Evolutionary conservation across 2,329 filamentous ascomycete species (phyloP).

Genomic region (Diaporthe sp.): DNA sequence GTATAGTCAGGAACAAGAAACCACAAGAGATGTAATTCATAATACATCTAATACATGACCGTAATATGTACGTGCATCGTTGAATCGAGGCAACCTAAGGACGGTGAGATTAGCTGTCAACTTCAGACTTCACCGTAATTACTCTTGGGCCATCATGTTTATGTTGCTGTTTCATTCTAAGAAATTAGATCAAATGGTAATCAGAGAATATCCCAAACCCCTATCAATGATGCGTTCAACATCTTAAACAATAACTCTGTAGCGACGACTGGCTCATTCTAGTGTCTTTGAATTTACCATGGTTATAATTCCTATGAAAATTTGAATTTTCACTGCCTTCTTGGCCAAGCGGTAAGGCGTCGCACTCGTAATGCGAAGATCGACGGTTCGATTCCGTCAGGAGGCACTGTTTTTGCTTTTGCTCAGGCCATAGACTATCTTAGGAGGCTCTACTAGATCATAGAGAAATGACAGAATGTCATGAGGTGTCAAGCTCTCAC

Average conservation of each 20-base stretch:
- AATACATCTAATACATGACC: neutral
- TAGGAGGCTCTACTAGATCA: neutral
- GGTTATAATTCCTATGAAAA: fast-evolving
- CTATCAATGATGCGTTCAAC: neutral
- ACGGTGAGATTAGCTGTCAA: neutral
- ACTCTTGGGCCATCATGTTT: neutral
- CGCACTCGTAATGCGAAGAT: conserved; percentile 43
- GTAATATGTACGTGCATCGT: neutral
- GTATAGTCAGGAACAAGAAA: too few relatives aligned
- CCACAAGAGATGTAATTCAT: too few relatives aligned
- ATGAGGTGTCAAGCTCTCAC: neutral
- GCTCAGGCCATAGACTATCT: neutral
- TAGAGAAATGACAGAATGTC: neutral
- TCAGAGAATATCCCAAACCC: neutral
- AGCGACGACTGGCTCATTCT: neutral
- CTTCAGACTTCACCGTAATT: neutral
- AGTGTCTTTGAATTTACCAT: neutral
- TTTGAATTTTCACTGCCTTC: conserved; percentile 1
- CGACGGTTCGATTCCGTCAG: conserved; percentile 43
- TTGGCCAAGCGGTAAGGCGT: conserved; percentile 41
- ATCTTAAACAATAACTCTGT: too few relatives aligned
- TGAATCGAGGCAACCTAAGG: neutral
- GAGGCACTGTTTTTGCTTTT: conserved; percentile 32
- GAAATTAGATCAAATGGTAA: neutral
- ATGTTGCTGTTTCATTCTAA: neutral